These are phyloP conservation scores for Phytophthora lateralis DNA, from an alignment of 352 stramenopile genomes.

Conservation along the genomic window DNA sequence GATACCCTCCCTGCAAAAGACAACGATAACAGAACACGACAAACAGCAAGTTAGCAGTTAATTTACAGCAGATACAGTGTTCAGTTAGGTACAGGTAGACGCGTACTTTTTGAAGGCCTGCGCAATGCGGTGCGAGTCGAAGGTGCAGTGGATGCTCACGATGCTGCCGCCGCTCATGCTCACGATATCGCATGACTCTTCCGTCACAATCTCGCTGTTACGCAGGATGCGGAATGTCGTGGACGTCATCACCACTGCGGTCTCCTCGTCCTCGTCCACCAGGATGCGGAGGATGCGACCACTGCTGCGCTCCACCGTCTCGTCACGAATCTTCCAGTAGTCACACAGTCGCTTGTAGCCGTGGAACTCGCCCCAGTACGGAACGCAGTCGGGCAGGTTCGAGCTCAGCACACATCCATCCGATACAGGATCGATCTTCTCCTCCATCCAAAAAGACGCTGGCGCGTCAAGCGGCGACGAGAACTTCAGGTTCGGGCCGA, in stretches of 20 bases:
- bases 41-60: conserved; percentile 3
- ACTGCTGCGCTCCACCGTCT: conserved; percentile 84
- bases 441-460: conserved; percentile 85
- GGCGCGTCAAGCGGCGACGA: conserved; percentile 77
- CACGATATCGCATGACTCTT: conserved; percentile 88
- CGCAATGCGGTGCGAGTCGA: conserved; percentile 85
- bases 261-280: conserved; percentile 86
- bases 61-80: background rate
- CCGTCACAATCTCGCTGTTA: conserved; percentile 86
- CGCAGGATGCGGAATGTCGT: conserved; percentile 86
- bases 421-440: conserved; percentile 79
- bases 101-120: conserved; percentile 86
- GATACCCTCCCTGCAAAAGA: conserved; percentile 62
- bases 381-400: conserved; percentile 84
- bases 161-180: conserved; percentile 76
- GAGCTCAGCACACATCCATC: conserved; percentile 81
- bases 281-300: conserved; percentile 83
- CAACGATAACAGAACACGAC: conserved; percentile 20
- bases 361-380: conserved; percentile 90
- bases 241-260: conserved; percentile 89
- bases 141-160: conserved; percentile 88
- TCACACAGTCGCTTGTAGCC: conserved; percentile 87
- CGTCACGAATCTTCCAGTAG: conserved; percentile 89
- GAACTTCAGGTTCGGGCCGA: conserved; percentile 78
- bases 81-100: conserved; percentile 21